phyloP scores from a whole-genome alignment of 768 basidiomycete species.

The Rhizopogon sp. region DNA sequence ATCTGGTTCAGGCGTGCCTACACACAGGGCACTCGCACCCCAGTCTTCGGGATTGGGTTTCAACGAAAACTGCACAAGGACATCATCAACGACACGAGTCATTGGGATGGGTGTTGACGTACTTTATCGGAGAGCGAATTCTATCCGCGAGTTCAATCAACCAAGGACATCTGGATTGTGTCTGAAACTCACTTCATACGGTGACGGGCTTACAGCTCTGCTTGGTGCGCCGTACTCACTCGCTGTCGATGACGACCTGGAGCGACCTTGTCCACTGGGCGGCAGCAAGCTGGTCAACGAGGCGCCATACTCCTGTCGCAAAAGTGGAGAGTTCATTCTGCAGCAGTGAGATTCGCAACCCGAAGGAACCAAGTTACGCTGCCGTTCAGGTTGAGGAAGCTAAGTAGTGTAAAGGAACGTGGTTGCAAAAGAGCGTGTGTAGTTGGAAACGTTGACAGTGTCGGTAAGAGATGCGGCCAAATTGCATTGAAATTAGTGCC shows the following conservation, averaged over 20 bases:
- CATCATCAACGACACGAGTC: not conserved
- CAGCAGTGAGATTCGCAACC: not conserved
- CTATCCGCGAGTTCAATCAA: constrained; percentile 7
- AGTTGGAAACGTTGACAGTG: not conserved
- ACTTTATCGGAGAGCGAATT: constrained; percentile 25
- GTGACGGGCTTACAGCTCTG: constrained; percentile 24
- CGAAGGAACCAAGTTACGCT: not conserved
- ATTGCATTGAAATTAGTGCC: constrained; percentile 1
- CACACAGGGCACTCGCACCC: constrained; percentile 41
- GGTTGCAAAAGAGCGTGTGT: constrained; percentile 9
- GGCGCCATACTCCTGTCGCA: constrained; percentile 22
- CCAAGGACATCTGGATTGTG: not conserved
- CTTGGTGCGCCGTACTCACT: constrained; percentile 10
- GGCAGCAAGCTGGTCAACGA: constrained; percentile 21
- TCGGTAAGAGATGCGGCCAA: not conserved
- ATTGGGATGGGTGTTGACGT: not conserved
- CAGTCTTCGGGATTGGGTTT: constrained; percentile 40
- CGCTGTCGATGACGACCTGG: constrained; percentile 15
- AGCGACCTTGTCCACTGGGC: constrained; percentile 9
- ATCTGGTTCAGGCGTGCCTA: constrained; percentile 49
- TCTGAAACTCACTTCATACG: constrained; percentile 18
- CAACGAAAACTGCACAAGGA: constrained; percentile 31
- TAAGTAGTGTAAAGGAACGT: constrained; percentile 12
- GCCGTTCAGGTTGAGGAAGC: constrained; percentile 1
- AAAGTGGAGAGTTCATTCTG: constrained; percentile 22